Percentiles rank a stretch among this genome's conserved stretches.
phyloP scores from a whole-genome alignment of 2,329 filamentous ascomycete species.

The Rhinocladiella mackenziei region DNA sequence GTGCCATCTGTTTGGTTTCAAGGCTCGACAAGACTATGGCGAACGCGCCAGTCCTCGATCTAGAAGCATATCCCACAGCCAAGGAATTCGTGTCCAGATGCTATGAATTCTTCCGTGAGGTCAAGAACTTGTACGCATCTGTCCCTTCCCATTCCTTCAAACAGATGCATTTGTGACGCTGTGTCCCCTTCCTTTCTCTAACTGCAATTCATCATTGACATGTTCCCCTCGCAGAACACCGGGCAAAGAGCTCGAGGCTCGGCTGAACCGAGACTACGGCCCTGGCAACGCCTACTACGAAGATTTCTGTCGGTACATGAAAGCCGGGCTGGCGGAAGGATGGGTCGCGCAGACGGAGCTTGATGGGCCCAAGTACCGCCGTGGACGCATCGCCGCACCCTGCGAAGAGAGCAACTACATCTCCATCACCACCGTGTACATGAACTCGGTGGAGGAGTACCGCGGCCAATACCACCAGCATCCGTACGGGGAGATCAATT shows the following conservation, averaged over 20 bases:
- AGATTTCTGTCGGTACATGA: constrained; percentile 40
- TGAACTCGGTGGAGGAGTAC: constrained; percentile 50
- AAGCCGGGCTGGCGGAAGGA: constrained; percentile 42
- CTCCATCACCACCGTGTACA: constrained; percentile 56
- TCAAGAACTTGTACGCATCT: too few relatives aligned
- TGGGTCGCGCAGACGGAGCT: constrained; percentile 46
- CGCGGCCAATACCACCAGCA: constrained; percentile 53
- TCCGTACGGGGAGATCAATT: constrained; percentile 56
- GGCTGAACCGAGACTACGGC: constrained; percentile 44
- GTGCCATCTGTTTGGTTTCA: too few relatives aligned
- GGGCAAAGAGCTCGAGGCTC: constrained; percentile 44
- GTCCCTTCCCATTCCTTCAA: too few relatives aligned
- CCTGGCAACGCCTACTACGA: constrained; percentile 45
- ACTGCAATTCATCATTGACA: constrained; percentile 3
- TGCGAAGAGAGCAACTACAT: constrained; percentile 48
- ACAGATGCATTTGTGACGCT: too few relatives aligned
- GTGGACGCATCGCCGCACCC: constrained; percentile 47
- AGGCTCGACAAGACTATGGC: too few relatives aligned
- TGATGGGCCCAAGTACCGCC: constrained; percentile 47
- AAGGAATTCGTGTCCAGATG: too few relatives aligned
- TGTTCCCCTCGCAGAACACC: constrained; percentile 39
- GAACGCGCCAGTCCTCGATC: too few relatives aligned
- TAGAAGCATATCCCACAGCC: too few relatives aligned
- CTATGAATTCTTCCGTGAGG: too few relatives aligned
- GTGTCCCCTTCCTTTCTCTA: background rate